Base-by-base conservation (phyloP, 805 yeast genomes). In the Saccharomycopsis babjevae region DNA sequence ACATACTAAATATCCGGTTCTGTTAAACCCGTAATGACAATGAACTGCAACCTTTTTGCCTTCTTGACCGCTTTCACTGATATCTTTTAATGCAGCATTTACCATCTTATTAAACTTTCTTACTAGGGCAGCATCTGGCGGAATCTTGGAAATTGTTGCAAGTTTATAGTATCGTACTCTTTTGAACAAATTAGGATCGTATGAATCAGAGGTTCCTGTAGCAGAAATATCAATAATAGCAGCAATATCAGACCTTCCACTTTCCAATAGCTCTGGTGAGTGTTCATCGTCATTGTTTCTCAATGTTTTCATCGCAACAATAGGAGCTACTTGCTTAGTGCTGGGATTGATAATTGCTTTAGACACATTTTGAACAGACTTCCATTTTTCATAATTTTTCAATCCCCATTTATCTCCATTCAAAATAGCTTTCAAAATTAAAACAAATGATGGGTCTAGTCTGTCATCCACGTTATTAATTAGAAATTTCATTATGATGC, bases 21-120 rank as follows among this genome's bases (percentile, higher is more conserved):
- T 74, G 69, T 87, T 87, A 72, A 86, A 88, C 5, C 93, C 94
- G 68, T 87, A 87, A 69, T 87, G 94, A 68, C 94, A 87, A 70
- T 88, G 94, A 7, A 88, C 86, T 0, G 80, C 89, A 6, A 71
- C 5, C 81, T 81, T 18, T 66, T 67, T 22, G 42, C 59, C 55
- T 25, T 32, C 66, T 3, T 34, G 16, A 22, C 36, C 57, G 8
- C 59, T 56, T 39, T 63, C 66, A 4, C 62, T 62, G 5, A 67
- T 50, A 28, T 68, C 70, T 7, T 65, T 63, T 32, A 80, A 67
- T 20, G 82, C 76, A 55, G 76, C 74, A 64, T 82, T 83, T 4
- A 84, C 77, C 54, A 84, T 73, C 46, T 73, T 76, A 43, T 83
- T 76, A 64, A 85, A 88, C 57, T 77, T 73, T 40, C 82, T 71